Evolutionary conservation across 2,329 filamentous ascomycete genomes (phyloP), one percentile per base, ranked within the genome.

Genomic region (Xylariaceae sp.): DNA sequence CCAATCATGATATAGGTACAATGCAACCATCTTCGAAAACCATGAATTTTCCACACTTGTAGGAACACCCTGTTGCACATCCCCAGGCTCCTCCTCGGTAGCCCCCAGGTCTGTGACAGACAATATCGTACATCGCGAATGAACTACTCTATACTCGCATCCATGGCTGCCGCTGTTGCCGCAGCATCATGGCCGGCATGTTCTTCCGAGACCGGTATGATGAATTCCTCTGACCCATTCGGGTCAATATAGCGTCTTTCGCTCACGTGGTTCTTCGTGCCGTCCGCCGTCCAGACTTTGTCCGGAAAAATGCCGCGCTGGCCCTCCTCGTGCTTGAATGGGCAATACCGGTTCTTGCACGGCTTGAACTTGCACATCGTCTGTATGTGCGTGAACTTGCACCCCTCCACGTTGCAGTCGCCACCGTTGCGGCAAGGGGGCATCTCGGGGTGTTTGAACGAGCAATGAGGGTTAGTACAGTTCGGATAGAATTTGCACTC

Each of bases 401-500:
- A 99, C 56, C 85, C 84, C 12, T 85, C 75, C 3, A 83, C 84
- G 34, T 85, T 85, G 77, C 94, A 99, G 68, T 92, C 89, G 45
- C 87, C 88, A 26, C 94, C 94, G 68, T 96, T 96, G 55, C 89
- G 86, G 76, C 94, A 99, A 21, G 89, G 79, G 6, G 90, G 89
- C 81, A 90, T 89, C 26, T 80, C 81, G 0, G 91, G 91, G 68
- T 99, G 94, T 70, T 86, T 87, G 78, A 96, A 99, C 1, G 88
- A 83, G 68, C 94, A 99, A 63, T 83, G 80, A 8, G 86, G 81
- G 70, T 97, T 96, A 47, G 89, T 87, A 77, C 91, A 96, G 73
- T 95, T 89, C 54, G 92, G 90, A 71, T 84, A 95, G 78, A 91
- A 96, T 67, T 87, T 89, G 81, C 92, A 96, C 66, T 95, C 86